Evolutionary conservation across 1,139 yeast species (phyloP).

Genomic region (Protomyces lactucae-debilis): DNA sequence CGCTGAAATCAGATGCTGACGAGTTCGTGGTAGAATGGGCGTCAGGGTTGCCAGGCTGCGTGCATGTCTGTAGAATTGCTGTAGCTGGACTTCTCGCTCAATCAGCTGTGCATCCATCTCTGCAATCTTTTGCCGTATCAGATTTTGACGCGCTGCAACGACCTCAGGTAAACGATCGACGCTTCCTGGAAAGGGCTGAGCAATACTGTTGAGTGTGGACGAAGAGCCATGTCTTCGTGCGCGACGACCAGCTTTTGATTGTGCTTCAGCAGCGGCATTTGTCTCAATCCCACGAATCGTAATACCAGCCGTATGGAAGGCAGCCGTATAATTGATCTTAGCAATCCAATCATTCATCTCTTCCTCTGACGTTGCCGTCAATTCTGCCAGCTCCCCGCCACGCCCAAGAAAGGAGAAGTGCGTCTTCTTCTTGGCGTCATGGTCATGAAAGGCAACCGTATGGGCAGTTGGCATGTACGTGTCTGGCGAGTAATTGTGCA

Average conservation of each 20-base stretch:
- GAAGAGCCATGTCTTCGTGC: constrained; percentile 4
- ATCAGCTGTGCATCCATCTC: constrained; percentile 41
- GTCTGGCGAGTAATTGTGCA: constrained; percentile 44
- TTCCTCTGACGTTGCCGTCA: constrained; percentile 37
- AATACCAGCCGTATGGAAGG: constrained; percentile 47
- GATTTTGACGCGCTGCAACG: constrained; percentile 27
- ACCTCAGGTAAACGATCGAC: constrained; percentile 24
- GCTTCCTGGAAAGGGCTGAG: neutral
- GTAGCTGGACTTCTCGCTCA: constrained; percentile 39
- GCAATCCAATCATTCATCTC: constrained; percentile 55
- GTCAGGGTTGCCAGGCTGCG: constrained; percentile 46
- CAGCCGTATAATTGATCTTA: constrained; percentile 52
- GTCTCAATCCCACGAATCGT: constrained; percentile 23
- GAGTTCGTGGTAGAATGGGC: constrained; percentile 52
- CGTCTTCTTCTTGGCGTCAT: constrained; percentile 22
- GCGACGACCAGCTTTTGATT: neutral
- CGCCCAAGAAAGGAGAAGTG: constrained; percentile 39
- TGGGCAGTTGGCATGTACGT: constrained; percentile 40
- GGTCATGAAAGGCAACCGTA: constrained; percentile 40
- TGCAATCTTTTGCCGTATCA: constrained; percentile 32
- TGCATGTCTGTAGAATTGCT: constrained; percentile 37
- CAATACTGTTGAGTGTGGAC: constrained; percentile 3
- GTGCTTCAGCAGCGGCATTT: neutral
- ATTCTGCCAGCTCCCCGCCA: constrained; percentile 41
- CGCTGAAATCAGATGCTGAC: constrained; percentile 46